A percentile compares a stretch with the other conserved stretches of the same genome.
phyloP scores from a whole-genome alignment of 2,329 filamentous ascomycete species.

The Dactylellina haptotyla region DNA sequence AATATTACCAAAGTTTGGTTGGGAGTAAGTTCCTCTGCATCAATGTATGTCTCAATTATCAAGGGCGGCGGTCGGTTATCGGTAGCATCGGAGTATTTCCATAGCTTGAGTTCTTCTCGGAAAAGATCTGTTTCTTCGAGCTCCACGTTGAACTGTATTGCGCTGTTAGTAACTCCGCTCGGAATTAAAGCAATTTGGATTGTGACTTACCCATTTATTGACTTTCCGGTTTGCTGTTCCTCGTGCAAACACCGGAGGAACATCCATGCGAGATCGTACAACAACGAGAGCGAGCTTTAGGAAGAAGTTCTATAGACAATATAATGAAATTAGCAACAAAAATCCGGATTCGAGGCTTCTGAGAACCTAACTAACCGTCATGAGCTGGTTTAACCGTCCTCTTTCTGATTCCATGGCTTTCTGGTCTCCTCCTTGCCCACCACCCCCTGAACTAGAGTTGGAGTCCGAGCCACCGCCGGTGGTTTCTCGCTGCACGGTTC shows the following conservation, averaged over 20 bases:
- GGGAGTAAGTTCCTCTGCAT: conserved; percentile 78
- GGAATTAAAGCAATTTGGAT: background rate
- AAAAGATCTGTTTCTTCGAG: conserved; percentile 92
- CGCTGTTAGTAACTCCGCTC: background rate
- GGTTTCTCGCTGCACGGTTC: conserved; percentile 34
- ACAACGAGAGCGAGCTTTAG: conserved; percentile 52
- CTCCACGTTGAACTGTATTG: conserved; percentile 85
- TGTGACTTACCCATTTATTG: conserved; percentile 50
- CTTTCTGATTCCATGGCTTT: conserved; percentile 51
- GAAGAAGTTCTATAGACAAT: conserved; percentile 54
- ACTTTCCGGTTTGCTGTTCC: conserved; percentile 50
- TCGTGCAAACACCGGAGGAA: conserved; percentile 49
- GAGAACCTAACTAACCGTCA: conserved; percentile 39
- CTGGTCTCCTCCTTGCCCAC: conserved; percentile 36
- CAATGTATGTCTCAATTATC: conserved; percentile 89
- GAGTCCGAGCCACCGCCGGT: conserved; percentile 43
- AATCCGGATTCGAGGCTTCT: background rate
- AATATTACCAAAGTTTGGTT: conserved; percentile 88
- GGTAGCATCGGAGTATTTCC: conserved; percentile 81
- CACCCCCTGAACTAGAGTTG: conserved; percentile 43
- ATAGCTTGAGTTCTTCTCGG: conserved; percentile 79
- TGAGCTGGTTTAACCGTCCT: conserved; percentile 50
- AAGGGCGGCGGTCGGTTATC: conserved; percentile 82
- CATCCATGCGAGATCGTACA: conserved; percentile 52
- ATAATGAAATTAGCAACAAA: background rate